Conservation (phyloP, 2,329 filamentous ascomycete species). For the Pestalotiopsis sp. region DNA sequence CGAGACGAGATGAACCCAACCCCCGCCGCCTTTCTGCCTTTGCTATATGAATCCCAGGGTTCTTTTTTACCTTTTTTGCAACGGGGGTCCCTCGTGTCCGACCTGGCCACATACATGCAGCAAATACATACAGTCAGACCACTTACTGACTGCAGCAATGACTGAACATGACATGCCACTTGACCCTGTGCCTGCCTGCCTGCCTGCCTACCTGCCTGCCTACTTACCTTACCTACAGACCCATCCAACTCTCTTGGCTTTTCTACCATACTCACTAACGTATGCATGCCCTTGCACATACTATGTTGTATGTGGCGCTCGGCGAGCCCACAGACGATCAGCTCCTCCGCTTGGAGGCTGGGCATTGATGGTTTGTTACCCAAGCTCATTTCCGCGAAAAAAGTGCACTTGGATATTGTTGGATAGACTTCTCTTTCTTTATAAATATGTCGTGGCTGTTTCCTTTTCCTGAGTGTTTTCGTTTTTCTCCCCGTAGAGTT, state of each 20-base stretch:
- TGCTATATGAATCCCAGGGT: background rate
- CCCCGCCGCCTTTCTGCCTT: background rate
- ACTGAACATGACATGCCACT: background rate
- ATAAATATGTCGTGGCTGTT: background rate
- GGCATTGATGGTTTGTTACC: background rate
- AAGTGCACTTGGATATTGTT: background rate
- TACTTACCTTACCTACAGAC: background rate
- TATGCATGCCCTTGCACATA: slow-evolving; percentile 3
- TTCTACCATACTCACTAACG: background rate
- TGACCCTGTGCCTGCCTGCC: no score
- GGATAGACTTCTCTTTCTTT: background rate
- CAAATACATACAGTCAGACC: slow-evolving; percentile 1
- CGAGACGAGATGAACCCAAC: background rate
- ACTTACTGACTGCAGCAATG: background rate
- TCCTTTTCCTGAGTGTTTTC: background rate
- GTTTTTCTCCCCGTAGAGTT: background rate
- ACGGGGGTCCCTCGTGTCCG: background rate
- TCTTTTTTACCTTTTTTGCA: background rate
- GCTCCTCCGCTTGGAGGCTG: slow-evolving; percentile 1
- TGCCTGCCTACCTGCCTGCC: no score
- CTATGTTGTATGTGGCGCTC: slow-evolving; percentile 8
- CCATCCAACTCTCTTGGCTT: background rate
- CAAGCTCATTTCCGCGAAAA: background rate
- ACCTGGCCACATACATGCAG: background rate
- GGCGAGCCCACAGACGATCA: background rate